phyloP scores from a whole-genome alignment of 176 grass and related monocot genomes.

The Raddia guianensis region DNA sequence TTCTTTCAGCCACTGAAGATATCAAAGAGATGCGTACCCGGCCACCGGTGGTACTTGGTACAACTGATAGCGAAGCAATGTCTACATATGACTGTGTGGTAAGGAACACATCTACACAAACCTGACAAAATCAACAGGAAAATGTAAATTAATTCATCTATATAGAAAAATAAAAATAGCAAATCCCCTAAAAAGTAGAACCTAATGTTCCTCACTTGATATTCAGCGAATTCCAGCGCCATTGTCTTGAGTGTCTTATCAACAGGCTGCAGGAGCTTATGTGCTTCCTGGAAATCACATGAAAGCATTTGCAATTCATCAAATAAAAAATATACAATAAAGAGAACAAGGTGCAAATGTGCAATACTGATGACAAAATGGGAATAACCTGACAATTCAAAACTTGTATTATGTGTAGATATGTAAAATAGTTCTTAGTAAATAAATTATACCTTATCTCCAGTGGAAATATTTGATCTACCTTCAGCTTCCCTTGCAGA shows the following conservation, averaged over 20 bases:
- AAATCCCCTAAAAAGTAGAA: conserved; percentile 31
- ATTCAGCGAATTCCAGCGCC: conserved; percentile 87
- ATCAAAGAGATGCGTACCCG: conserved; percentile 53
- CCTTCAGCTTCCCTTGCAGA: conserved; percentile 85
- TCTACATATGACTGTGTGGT: conserved; percentile 70
- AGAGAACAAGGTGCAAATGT: neutral
- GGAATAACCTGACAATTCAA: neutral
- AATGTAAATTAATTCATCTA: neutral
- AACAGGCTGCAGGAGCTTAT: conserved; percentile 76
- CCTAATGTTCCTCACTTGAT: conserved; percentile 64
- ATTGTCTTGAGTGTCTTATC: conserved; percentile 84
- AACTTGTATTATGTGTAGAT: neutral
- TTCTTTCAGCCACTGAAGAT: neutral
- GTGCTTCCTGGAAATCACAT: conserved; percentile 57
- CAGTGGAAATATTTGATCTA: conserved; percentile 66
- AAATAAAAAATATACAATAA: neutral
- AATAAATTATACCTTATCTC: conserved; percentile 64
- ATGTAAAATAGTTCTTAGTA: conserved; percentile 19
- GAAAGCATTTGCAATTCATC: conserved; percentile 8
- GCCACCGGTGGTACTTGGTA: conserved; percentile 69
- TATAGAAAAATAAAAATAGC: conserved; percentile 18
- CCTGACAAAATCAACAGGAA: conserved; percentile 46
- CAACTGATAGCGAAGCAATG: conserved; percentile 76
- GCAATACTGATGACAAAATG: conserved; percentile 12
- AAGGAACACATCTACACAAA: conserved; percentile 88